Base-by-base conservation (phyloP, 768 basidiomycete genomes). In the Tricholoma terreum region DNA sequence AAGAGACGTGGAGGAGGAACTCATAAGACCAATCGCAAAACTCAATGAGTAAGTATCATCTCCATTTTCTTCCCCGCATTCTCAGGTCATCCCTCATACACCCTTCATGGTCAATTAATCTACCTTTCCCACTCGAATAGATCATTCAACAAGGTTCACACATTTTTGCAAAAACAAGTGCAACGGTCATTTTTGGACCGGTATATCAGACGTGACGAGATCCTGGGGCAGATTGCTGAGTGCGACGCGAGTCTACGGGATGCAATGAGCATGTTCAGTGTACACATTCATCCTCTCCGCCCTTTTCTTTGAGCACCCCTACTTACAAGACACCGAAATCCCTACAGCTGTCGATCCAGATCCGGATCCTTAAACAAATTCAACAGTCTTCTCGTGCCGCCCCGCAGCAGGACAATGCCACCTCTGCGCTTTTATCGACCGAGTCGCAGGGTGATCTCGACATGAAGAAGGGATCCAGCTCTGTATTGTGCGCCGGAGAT, bases 121-220 rank as follows among this genome's bases (percentile, higher is more conserved):
- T 38, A 15, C 36, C 36, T 38, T 38, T 38, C n/a, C 10, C 36
- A 5, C 36, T n/a, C 36, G 36, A 38, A 21, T 21, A 78, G 77
- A 22, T 67, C 82, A 0, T 84, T 81, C 63, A 56, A 60, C 2
- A 51, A 68, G 6, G 79, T 89, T 4, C 72, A 75, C 38, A 60
- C 64, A 3, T 81, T 91, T 61, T 75, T 90, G 27, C 64, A 76
- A 55, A 85, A 83, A 61, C 85, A 90, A 60, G 73, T 77, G 14
- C 75, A 82, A 43, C 75, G 89, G 2, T 86, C 90, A 0, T 92
- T 91, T 72, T 70, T 93, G 60, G 89, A 90, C 68, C 78, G 89
- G 3, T 92, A 89, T 65, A 76, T 93, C 38, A 84, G 84, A 65
- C 81, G 88, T 45, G 85, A 89, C 36, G 89, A 92, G 60, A 86